Evolutionary conservation across 2,329 filamentous ascomycete genomes (phyloP).

Genomic region (Ceratocystis ficicola): DNA sequence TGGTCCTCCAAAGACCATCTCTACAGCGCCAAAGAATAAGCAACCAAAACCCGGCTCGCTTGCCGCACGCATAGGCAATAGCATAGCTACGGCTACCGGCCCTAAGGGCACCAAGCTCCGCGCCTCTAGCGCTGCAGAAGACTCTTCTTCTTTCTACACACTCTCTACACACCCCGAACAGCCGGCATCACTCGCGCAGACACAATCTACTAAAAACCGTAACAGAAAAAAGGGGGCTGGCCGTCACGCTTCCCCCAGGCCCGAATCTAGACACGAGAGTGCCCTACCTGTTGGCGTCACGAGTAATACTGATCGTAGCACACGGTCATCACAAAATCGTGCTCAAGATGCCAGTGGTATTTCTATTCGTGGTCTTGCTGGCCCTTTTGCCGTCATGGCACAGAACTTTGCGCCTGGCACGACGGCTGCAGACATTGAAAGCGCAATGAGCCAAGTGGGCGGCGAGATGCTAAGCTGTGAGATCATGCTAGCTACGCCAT

Average conservation of each 20-base stretch:
- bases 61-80: conserved; percentile 16
- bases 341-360: conserved; percentile 41
- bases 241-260: background rate
- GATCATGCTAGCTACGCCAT: conserved; percentile 54
- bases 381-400: conserved; percentile 59
- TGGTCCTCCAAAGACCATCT: conserved; percentile 15
- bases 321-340: background rate
- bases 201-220: background rate
- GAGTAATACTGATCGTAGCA: conserved; percentile 25
- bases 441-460: conserved; percentile 64
- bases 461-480: conserved; percentile 56
- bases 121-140: background rate
- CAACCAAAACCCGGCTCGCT: conserved; percentile 16
- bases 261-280: background rate
- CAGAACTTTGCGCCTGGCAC: conserved; percentile 76
- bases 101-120: conserved; percentile 17
- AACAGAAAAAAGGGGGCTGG: background rate
- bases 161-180: conserved; percentile 1
- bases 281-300: background rate
- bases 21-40: background rate
- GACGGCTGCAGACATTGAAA: conserved; percentile 70
- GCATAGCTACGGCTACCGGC: conserved; percentile 15
- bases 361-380: conserved; percentile 60
- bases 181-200: background rate
- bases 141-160: conserved; percentile 3